Evolutionary conservation across 352 stramenopile genomes (phyloP).

Genomic region (Phytopythium oedochilum): DNA sequence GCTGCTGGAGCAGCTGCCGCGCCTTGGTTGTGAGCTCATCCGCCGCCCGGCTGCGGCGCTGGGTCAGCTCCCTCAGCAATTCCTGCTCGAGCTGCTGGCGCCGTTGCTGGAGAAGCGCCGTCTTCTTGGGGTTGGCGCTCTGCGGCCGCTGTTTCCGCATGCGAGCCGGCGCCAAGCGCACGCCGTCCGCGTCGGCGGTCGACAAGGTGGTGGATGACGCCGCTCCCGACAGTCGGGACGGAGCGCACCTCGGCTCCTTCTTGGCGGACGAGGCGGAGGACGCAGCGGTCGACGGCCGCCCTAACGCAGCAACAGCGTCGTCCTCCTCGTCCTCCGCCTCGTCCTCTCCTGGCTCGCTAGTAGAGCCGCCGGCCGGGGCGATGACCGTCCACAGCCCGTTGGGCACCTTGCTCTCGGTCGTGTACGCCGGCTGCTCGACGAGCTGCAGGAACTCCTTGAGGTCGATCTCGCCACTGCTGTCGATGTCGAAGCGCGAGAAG

Average conservation of each 20-base stretch:
- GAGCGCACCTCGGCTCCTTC: not conserved
- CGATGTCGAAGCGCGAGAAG: conserved; percentile 55
- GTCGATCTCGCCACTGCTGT: conserved; percentile 69
- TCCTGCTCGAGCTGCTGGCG: conserved; percentile 44
- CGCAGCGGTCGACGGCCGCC: not conserved
- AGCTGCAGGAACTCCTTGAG: conserved; percentile 74
- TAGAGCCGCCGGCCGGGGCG: conserved; percentile 7
- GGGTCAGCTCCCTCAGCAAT: conserved; percentile 9
- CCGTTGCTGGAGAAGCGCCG: conserved; percentile 51
- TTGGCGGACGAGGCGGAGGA: not conserved
- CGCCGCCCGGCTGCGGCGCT: conserved; percentile 1
- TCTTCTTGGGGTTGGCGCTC: conserved; percentile 65
- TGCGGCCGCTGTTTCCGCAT: conserved; percentile 49
- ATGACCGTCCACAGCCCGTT: conserved; percentile 50
- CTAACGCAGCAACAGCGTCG: not conserved
- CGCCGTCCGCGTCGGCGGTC: not conserved
- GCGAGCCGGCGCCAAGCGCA: not conserved
- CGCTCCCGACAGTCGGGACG: not conserved
- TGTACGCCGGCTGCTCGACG: conserved; percentile 59
- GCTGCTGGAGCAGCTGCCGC: conserved; percentile 12
- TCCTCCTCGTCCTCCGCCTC: conserved; percentile 14
- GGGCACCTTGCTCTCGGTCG: conserved; percentile 45
- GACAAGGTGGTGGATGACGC: not conserved
- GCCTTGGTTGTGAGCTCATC: conserved; percentile 1
- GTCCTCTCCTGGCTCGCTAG: conserved; percentile 8